A percentile compares a stretch with the other conserved stretches of the same genome.
Evolutionary conservation across 176 grass and related monocot genomes (phyloP).

Genomic region (Tillandsia fasciculata): DNA sequence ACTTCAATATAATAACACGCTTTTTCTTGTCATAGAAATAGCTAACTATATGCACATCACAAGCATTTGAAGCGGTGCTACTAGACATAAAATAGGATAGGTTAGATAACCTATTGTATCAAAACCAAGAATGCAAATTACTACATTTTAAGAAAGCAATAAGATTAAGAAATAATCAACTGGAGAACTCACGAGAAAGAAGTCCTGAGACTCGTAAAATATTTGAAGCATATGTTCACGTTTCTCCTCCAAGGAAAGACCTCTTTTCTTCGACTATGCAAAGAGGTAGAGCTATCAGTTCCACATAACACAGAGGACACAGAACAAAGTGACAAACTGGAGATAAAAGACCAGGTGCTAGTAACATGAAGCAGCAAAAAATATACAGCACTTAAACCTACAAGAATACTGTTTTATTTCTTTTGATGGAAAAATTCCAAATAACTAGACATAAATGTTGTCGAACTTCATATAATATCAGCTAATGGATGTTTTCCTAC

Average conservation of each 20-base stretch:
- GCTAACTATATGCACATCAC: too few species aligned
- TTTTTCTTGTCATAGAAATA: too few species aligned
- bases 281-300: neutral
- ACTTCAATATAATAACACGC: too few species aligned
- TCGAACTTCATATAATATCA: too few species aligned
- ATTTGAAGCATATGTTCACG: slow-evolving; percentile 97
- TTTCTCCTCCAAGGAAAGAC: slow-evolving; percentile 89
- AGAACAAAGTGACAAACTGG: neutral
- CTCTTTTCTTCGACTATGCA: slow-evolving; percentile 95
- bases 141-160: neutral
- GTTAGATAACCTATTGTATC: slow-evolving; percentile 1
- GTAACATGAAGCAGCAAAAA: too few species aligned
- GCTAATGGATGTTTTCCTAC: too few species aligned
- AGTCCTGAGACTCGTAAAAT: slow-evolving; percentile 75
- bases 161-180: neutral
- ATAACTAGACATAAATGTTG: too few species aligned
- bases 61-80: too few species aligned
- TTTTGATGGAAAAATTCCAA: too few species aligned
- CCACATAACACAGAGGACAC: neutral
- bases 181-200: slow-evolving; percentile 57
- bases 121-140: neutral
- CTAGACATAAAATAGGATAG: neutral
- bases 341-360: too few species aligned
- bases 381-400: too few species aligned
- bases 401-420: too few species aligned